Base-by-base conservation (phyloP, 306 rosid genomes). In the Quercus berberidifolia region DNA sequence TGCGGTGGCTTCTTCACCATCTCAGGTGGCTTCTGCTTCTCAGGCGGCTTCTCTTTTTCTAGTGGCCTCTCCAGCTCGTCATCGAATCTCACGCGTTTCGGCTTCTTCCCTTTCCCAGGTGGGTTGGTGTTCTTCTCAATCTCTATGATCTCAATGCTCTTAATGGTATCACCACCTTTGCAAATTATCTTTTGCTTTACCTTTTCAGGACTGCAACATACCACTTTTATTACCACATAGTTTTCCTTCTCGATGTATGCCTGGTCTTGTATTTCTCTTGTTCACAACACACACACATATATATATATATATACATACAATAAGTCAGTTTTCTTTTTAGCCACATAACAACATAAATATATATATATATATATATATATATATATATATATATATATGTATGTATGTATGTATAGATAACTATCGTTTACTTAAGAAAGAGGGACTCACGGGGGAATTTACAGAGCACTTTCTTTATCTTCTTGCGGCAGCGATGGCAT, bases 261-360 rank as follows among this genome's bases (percentile, higher is more conserved):
- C 83, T 89, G 93, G 83, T 85, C 93, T 85, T 85, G 94, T 86
- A 94, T 91, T 87, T 94, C 99, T 95, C 46, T 83, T 81, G 91
- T 89, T 87, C 89, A 78, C 8, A 88, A 82, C 72, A 77, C 25
- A 0, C n/a, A n/a, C n/a, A n/a, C 26, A 25, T 25, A 25, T 25
- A 25, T 25, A 25, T 25, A 23, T 23, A 23, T 23, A 86, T 10
- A 74, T 78, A 49, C 63, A 73, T 25, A 89, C 4, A 76, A 26
- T 31, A 74, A 82, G 85, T 86, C 75, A 83, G 74, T 77, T 84
- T 80, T 52, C 79, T 10, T 73, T 1, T 30, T 73, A 18, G 51
- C n/a, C 33, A 57, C 3, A n/a, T 0, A 57, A 58, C 41, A 18
- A 5, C 8, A 72, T 2, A 4, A 1, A 6, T 17, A 68, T 18